A percentile compares a stretch with the other conserved stretches of the same genome.
Conservation (phyloP, 1,284 basidiomycete species). For the Malassezia restricta region DNA sequence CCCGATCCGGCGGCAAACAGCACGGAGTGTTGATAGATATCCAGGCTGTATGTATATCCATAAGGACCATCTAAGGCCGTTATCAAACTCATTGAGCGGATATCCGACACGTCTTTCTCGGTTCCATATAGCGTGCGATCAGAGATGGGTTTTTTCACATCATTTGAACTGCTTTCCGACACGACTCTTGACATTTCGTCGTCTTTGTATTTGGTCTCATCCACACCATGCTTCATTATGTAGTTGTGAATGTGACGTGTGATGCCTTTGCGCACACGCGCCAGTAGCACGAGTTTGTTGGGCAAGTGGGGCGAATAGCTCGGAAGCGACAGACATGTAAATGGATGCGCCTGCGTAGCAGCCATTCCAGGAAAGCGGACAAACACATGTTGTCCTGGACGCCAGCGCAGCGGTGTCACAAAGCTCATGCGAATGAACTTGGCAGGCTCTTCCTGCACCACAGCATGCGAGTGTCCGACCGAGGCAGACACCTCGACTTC, state of each 20-base stretch:
- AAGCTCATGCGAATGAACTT: constrained; percentile 3
- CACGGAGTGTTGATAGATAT: not conserved
- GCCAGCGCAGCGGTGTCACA: constrained; percentile 11
- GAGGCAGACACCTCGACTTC: not conserved
- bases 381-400: constrained; percentile 11
- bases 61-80: constrained; percentile 8
- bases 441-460: not conserved
- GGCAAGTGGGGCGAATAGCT: not conserved
- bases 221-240: not conserved
- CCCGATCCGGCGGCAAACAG: constrained; percentile 17
- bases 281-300: not conserved
- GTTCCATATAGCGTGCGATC: not conserved
- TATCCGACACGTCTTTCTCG: not conserved
- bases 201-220: not conserved
- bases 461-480: not conserved
- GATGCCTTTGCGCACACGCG: constrained; percentile 2
- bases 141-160: not conserved
- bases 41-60: not conserved
- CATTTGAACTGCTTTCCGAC: not conserved
- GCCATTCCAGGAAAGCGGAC: constrained; percentile 7
- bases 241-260: constrained; percentile 3
- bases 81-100: not conserved
- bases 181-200: not conserved
- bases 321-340: constrained; percentile 8
- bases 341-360: constrained; percentile 9